These are phyloP conservation scores for Colletotrichum lindemuthianum DNA, from an alignment of 2,329 filamentous ascomycete species.

Conservation along the genomic window DNA sequence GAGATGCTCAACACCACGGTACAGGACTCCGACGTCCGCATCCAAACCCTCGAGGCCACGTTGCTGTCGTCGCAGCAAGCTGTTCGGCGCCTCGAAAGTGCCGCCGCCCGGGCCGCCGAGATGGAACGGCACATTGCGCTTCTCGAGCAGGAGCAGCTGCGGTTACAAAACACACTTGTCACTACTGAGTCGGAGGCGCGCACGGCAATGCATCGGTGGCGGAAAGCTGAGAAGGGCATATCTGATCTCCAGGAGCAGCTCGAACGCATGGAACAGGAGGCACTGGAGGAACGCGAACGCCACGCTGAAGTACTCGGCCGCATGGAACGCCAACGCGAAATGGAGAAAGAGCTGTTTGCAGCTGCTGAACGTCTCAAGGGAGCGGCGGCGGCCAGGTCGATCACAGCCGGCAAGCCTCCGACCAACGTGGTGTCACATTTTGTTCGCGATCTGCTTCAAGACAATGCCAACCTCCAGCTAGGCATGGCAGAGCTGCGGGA, in stretches of 20 bases:
- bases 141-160: slow-evolving; percentile 83
- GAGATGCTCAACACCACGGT: slow-evolving; percentile 85
- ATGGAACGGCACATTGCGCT: slow-evolving; percentile 83
- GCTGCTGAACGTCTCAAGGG: slow-evolving; percentile 85
- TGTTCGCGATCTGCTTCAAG: slow-evolving; percentile 92
- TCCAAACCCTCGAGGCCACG: slow-evolving; percentile 79
- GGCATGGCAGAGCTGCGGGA: slow-evolving; percentile 92
- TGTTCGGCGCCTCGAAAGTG: slow-evolving; percentile 76
- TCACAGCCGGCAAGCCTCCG: slow-evolving; percentile 61
- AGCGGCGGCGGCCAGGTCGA: slow-evolving; percentile 76
- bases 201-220: slow-evolving; percentile 84
- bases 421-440: slow-evolving; percentile 90
- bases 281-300: slow-evolving; percentile 80
- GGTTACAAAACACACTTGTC: slow-evolving; percentile 74
- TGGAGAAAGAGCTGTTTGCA: slow-evolving; percentile 83
- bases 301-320: slow-evolving; percentile 84
- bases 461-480: slow-evolving; percentile 93
- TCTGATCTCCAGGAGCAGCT: slow-evolving; percentile 85
- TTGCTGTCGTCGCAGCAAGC: slow-evolving; percentile 82
- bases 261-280: slow-evolving; percentile 87
- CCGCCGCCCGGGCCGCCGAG: slow-evolving; percentile 78
- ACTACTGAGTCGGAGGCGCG: slow-evolving; percentile 79
- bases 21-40: slow-evolving; percentile 80
- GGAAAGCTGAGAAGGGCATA: slow-evolving; percentile 83
- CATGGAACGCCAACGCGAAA: slow-evolving; percentile 83